phyloP scores from a whole-genome alignment of 2,329 filamentous ascomycete species.

The Microdochium bolleyi region DNA sequence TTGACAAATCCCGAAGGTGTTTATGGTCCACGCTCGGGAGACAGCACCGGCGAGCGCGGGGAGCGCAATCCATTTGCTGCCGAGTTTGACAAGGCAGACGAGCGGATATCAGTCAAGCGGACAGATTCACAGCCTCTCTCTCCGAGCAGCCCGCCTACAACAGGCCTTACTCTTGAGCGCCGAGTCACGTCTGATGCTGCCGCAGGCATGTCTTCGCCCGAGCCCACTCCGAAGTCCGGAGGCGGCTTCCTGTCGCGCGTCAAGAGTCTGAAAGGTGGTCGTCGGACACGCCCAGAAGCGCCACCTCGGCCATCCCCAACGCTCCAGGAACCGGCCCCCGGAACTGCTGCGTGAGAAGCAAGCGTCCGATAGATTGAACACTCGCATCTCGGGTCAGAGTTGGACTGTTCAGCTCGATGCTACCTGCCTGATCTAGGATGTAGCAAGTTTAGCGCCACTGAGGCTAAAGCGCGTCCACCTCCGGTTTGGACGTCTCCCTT shows the following conservation, averaged over 20 bases:
- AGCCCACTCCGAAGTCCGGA: slow-evolving; percentile 28
- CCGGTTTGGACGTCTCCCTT: too few relatives aligned
- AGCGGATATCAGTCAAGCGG: slow-evolving; percentile 35
- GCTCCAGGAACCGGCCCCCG: slow-evolving; percentile 9
- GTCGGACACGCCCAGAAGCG: slow-evolving; percentile 36
- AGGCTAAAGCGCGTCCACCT: too few relatives aligned
- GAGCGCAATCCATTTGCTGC: slow-evolving; percentile 75
- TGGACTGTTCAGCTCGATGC: too few relatives aligned
- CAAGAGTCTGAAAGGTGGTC: slow-evolving; percentile 71
- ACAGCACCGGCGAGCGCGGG: slow-evolving; percentile 36
- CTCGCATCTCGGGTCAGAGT: too few relatives aligned
- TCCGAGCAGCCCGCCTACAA: slow-evolving; percentile 42
- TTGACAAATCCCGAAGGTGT: slow-evolving; percentile 46
- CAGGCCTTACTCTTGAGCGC: slow-evolving; percentile 48
- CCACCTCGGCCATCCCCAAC: slow-evolving; percentile 11
- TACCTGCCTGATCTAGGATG: too few relatives aligned
- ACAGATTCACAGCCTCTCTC: slow-evolving; percentile 24
- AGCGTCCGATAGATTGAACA: too few relatives aligned
- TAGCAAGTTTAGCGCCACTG: too few relatives aligned
- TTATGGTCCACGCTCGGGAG: slow-evolving; percentile 29
- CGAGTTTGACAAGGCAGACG: slow-evolving; percentile 59
- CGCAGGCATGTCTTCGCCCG: slow-evolving; percentile 28
- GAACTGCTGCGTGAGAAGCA: slow-evolving; percentile 9
- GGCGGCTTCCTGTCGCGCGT: slow-evolving; percentile 70
- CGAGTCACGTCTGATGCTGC: slow-evolving; percentile 53